Evolutionary conservation across 352 stramenopile species (phyloP).

Genomic region (Lagenidium giganteum): DNA sequence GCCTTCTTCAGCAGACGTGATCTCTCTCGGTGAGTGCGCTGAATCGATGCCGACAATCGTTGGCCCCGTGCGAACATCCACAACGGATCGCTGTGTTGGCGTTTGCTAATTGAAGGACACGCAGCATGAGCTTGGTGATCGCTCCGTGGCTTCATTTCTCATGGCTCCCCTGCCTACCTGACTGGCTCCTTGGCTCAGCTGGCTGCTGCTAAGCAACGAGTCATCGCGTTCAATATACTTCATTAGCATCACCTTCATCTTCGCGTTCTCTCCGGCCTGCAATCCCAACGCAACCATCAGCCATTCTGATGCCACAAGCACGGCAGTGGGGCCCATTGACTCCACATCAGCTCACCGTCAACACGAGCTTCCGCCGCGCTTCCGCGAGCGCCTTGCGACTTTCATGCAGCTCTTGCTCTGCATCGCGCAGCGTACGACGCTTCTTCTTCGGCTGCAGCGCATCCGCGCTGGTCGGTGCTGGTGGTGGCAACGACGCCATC

Average conservation of each 20-base stretch:
- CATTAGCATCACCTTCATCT: constrained; percentile 84
- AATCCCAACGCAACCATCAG: background rate
- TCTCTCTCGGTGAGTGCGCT: constrained; percentile 34
- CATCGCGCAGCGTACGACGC: constrained; percentile 63
- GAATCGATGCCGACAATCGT: constrained; percentile 16
- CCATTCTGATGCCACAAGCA: too few relatives aligned
- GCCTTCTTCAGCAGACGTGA: constrained; percentile 37
- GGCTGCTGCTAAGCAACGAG: constrained; percentile 67
- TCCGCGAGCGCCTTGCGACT: constrained; percentile 45
- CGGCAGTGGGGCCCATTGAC: too few relatives aligned
- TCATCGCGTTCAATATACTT: constrained; percentile 86
- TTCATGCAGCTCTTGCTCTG: constrained; percentile 47
- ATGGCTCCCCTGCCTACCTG: constrained; percentile 3
- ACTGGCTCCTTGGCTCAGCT: constrained; percentile 45
- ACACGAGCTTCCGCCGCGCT: constrained; percentile 55
- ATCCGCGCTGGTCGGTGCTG: too few relatives aligned
- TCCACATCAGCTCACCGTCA: constrained; percentile 34
- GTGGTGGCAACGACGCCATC: too few relatives aligned
- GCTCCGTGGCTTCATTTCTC: too few relatives aligned
- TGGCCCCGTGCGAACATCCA: too few relatives aligned
- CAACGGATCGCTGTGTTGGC: too few relatives aligned
- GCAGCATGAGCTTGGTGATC: background rate
- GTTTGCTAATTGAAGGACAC: too few relatives aligned
- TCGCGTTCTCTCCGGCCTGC: constrained; percentile 76
- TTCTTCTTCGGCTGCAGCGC: constrained; percentile 62